Evolutionary conservation across 2,329 filamentous ascomycete genomes (phyloP), one percentile per base, ranked within the genome.

Genomic region (Aureobasidium sp.): DNA sequence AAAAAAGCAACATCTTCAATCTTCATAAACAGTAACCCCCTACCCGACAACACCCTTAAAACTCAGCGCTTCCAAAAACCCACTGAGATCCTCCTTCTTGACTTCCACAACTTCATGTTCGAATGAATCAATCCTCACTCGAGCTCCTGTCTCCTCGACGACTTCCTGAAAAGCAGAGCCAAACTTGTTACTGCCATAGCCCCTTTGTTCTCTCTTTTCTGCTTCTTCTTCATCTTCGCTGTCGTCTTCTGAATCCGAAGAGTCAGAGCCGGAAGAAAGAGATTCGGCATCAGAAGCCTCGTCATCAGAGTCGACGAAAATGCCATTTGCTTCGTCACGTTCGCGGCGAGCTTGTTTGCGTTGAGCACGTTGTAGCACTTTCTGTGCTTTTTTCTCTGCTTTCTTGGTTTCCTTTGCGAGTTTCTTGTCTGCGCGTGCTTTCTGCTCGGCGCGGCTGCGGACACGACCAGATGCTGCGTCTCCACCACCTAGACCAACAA

Each of bases 81-180:
- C 90, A 16, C 86, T 85, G 30, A 99, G 77, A 75, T 97, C 94
- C 72, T 97, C 94, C 78, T 96, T 97, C 76, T 87, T 87, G n/a
- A 99, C 93, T 73, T 99, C 94, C 49, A 97, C 92, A 8, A 97
- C 94, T 69, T 91, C 96, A 73, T 96, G 90, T 75, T 99, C 94
- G 70, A 99, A 99, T 73, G 90, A 95, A 75, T 99, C 94, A 71
- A 97, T 95, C 63, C 91, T 81, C 25, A 97, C 91, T 16, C 92
- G 79, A 0, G 93, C 90, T 63, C 87, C 94, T 16, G 93, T 97
- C 78, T 97, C 91, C 57, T 88, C 84, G 2, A 96, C 89, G 0
- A 97, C 94, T 70, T 96, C 91, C 72, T 97, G 91, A 74, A 99
- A 99, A 3, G 94, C 93, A 69, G 88, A 91, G 8, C 94, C 94